phyloP scores from a whole-genome alignment of 345 rosid genomes.

The Citrus glauca region DNA sequence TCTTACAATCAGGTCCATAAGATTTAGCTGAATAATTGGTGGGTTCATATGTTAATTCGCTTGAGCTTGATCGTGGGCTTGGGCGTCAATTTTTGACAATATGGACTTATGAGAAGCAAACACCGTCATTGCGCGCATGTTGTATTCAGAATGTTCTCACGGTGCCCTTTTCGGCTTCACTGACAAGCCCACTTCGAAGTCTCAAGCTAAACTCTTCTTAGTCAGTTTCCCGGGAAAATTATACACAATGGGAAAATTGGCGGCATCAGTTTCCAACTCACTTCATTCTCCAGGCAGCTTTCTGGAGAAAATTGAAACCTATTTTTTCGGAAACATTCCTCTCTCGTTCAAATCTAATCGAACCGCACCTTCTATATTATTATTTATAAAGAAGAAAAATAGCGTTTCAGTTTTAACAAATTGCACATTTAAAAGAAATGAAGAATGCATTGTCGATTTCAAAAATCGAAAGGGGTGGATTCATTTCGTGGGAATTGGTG shows the following conservation, averaged over 20 bases:
- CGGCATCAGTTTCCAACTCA: not conserved
- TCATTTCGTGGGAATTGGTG: slow-evolving; percentile 38
- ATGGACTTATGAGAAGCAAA: not conserved
- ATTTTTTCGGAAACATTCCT: not conserved
- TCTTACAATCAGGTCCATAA: no score
- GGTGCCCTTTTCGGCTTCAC: not conserved
- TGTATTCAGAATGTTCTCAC: not conserved
- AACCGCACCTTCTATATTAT: not conserved
- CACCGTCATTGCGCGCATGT: not conserved
- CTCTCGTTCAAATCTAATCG: not conserved
- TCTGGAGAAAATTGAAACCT: not conserved
- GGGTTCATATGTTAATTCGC: no score
- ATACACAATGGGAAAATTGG: not conserved
- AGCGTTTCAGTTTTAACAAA: not conserved
- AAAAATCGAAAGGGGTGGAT: slow-evolving; percentile 21
- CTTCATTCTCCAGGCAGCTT: not conserved
- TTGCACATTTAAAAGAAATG: not conserved
- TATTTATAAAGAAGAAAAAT: not conserved
- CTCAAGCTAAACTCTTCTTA: no score
- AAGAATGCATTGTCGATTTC: not conserved
- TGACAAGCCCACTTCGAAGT: not conserved
- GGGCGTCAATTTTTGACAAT: no score
- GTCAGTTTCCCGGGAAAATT: slow-evolving; percentile 11
- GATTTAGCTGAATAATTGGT: no score
- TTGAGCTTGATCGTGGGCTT: no score